Evolutionary conservation across 2,329 filamentous ascomycete species (phyloP), one percentile per base, ranked within the genome.

Genomic region (Diaporthe ampelina): DNA sequence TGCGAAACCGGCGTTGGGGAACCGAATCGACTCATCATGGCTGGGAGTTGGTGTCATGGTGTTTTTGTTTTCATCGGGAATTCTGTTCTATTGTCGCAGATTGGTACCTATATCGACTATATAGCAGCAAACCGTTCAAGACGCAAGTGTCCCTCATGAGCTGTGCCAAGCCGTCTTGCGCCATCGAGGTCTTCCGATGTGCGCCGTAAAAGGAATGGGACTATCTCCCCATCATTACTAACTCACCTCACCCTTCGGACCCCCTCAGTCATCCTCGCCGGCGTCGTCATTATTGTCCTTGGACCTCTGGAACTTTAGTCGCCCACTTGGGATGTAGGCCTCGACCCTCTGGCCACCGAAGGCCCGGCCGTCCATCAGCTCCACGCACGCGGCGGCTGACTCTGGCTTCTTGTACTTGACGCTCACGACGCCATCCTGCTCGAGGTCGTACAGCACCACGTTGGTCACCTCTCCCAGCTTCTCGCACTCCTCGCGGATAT

Each of bases 381-480:
- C 81, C 54, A 96, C 91, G 81, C 95, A 98, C 11, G 90, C 91
- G 73, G 86, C 86, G 4, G 95, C 96, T 2, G 93, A 90, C 74
- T 93, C 91, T 5, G 90, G 86, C 52, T 93, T 91, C 72, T 88
- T 86, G 85, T 98, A 99, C 79, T 93, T 92, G 76, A 99, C 94
- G 71, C 92, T 95, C 11, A 95, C 93, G 50, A 98, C 90, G 24
- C 97, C 97, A 0, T 95, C 93, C 5, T 90, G 85, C 83, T 99
- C 97, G 77, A 92, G 88, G 82, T 99, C 97, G 82, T 94, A 99
- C 21, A 99, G 86, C 4, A 97, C 92, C 54, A 98, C 94, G 80
- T 97, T 98, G 43, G 95, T 97, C 48, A 98, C 94, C 32, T 92
- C 88, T 4, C 97, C 97, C 19, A 97, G 86, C 84, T 97, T 97